These are phyloP conservation scores for Aquanectria penicillioides DNA, from an alignment of 2,329 filamentous ascomycete species.

Conservation along the genomic window DNA sequence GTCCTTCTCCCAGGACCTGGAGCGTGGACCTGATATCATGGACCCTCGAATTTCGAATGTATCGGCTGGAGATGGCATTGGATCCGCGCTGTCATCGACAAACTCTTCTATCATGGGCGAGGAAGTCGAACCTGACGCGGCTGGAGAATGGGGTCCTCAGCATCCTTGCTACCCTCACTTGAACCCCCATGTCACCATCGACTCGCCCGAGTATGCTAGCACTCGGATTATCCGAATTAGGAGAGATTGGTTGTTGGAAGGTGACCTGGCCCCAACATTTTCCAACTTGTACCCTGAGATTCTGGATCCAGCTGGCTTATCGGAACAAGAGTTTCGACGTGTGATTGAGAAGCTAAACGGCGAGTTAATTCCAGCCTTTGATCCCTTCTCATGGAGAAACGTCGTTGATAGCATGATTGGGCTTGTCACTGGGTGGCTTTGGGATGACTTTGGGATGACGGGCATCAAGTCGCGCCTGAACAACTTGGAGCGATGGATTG, in stretches of 20 bases:
- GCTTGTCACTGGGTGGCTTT: slow-evolving; percentile 89
- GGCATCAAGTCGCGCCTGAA: slow-evolving; percentile 77
- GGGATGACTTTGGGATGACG: slow-evolving; percentile 88
- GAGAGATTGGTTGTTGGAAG: slow-evolving; percentile 89
- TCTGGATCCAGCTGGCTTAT: slow-evolving; percentile 82
- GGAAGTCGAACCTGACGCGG: slow-evolving; percentile 72
- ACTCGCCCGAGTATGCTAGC: slow-evolving; percentile 76
- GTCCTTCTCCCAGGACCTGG: slow-evolving; percentile 62
- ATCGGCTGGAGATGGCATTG: slow-evolving; percentile 62
- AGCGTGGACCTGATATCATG: slow-evolving; percentile 61
- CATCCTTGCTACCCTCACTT: slow-evolving; percentile 95
- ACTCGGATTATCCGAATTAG: slow-evolving; percentile 93
- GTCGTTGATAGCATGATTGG: slow-evolving; percentile 83
- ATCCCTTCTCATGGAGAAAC: slow-evolving; percentile 80
- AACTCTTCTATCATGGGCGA: slow-evolving; percentile 72
- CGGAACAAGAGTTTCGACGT: slow-evolving; percentile 85
- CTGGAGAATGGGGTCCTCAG: slow-evolving; percentile 88
- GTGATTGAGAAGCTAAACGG: slow-evolving; percentile 85
- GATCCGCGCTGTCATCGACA: slow-evolving; percentile 64
- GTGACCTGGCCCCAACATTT: slow-evolving; percentile 91
- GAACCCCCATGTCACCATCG: slow-evolving; percentile 87
- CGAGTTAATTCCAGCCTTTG: slow-evolving; percentile 79
- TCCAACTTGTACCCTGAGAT: slow-evolving; percentile 97
- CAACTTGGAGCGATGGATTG: slow-evolving; percentile 81
- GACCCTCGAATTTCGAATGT: slow-evolving; percentile 58